Base-by-base conservation (phyloP, 2,329 filamentous ascomycete genomes). In the Colletotrichum shisoi region DNA sequence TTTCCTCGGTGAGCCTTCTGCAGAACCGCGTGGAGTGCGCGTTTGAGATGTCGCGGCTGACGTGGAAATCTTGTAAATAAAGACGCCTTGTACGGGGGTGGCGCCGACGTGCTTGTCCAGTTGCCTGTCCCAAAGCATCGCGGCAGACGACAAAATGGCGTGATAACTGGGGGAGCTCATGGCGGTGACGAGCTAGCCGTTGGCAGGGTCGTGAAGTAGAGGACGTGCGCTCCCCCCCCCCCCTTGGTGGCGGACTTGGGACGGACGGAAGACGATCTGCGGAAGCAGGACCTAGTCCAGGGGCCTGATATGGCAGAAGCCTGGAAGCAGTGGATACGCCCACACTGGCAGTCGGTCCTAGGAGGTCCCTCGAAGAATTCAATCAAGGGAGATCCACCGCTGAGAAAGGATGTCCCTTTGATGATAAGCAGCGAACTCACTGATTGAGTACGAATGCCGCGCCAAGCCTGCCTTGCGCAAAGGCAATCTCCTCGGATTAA, bases 81-180 rank as follows among this genome's bases (percentile, higher is more conserved):
- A 31, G 46, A 24, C 34, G 11, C 1, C 21, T 58, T 42, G 37
- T 7, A 37, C 37, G 51, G 31, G 46, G 46, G 31, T 44, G 48
- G 40, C 19, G 51, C 39, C 9, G 42, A 31, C n/a, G 34, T 24
- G 40, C 53, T 34, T 21, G 60, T 40, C 56, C 40, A 37, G 60
- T 45, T 40, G 21, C 13, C 34, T 19, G 46, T 58, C 39, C 54
- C 24, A 57, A 45, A 57, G 19, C 40, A 63, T 48, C 61, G 40
- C 54, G 61, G 60, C 34, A 68, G 49, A 56, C 37, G 27, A 56
- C 51, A 51, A 68, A 51, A 65, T 68, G 65, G 65, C 65, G 65
- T 68, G 65, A 65, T 60, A 46, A 40, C 45, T 60, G 54, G 61
- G 65, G 64, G 54, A 48, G 54, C 44, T 67, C 54, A 67, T 49